phyloP scores from a whole-genome alignment of 768 basidiomycete species.

The Kwoniella mangroviensis region DNA sequence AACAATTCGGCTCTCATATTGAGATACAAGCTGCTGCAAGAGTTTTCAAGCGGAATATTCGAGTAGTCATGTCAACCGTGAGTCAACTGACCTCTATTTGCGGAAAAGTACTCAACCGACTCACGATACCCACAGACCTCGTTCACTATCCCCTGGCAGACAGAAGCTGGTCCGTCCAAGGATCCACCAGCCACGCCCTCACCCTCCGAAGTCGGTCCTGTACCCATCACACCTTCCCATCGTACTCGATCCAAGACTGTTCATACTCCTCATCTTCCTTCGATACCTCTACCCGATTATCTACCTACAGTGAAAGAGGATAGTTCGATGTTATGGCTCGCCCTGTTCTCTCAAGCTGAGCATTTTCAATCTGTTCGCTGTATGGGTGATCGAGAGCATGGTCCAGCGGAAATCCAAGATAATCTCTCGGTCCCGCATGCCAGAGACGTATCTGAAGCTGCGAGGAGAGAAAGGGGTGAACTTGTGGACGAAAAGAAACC shows the following conservation, averaged over 20 bases:
- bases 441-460: constrained; percentile 38
- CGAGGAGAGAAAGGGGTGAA: constrained; percentile 33
- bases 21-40: constrained; percentile 48
- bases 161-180: constrained; percentile 22
- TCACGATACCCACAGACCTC: constrained; percentile 35
- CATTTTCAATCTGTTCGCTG: constrained; percentile 47
- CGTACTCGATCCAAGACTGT: constrained; percentile 9
- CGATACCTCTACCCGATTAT: constrained; percentile 31
- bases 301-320: constrained; percentile 36
- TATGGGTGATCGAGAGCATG: constrained; percentile 41
- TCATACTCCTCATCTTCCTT: constrained; percentile 12
- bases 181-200: constrained; percentile 29
- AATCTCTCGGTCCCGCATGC: constrained; percentile 42
- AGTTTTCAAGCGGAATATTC: constrained; percentile 40
- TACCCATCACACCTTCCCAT: constrained; percentile 9
- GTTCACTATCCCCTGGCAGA: constrained; percentile 45
- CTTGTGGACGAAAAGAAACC: constrained; percentile 14
- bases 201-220: constrained; percentile 24
- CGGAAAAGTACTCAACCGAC: neutral
- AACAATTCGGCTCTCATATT: constrained; percentile 45
- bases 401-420: constrained; percentile 50
- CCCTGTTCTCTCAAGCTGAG: constrained; percentile 49
- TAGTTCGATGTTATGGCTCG: constrained; percentile 49
- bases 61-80: constrained; percentile 49
- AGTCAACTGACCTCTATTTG: constrained; percentile 9